phyloP scores from a whole-genome alignment of 768 basidiomycete genomes.

The Auriscalpium microsporum region DNA sequence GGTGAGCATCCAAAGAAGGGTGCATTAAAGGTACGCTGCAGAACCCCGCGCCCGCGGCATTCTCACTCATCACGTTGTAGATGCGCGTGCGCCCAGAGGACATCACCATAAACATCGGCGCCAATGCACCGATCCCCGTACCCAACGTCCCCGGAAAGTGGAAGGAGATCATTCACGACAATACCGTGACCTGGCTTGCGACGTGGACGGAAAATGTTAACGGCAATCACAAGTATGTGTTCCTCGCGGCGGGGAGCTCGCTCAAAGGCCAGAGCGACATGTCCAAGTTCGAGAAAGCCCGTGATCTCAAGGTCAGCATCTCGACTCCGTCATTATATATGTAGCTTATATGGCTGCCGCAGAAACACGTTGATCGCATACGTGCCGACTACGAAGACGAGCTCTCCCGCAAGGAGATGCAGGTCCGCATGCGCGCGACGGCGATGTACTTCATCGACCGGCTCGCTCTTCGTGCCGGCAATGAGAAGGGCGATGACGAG shows the following conservation, averaged over 20 bases:
- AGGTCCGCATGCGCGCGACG: conserved; percentile 93
- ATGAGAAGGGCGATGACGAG: conserved; percentile 99
- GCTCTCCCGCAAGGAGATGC: conserved; percentile 86
- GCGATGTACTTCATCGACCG: conserved; percentile 99
- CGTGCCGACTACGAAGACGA: conserved; percentile 82
- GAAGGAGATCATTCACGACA: conserved; percentile 83
- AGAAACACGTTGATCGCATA: conserved; percentile 89
- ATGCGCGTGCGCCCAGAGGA: conserved; percentile 88
- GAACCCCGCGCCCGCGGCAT: neutral
- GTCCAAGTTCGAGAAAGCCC: conserved; percentile 95
- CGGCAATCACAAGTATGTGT: conserved; percentile 92
- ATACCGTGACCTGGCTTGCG: conserved; percentile 97
- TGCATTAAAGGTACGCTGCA: conserved; percentile 63
- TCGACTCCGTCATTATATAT: neutral
- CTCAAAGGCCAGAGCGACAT: conserved; percentile 98
- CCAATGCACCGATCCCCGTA: conserved; percentile 61
- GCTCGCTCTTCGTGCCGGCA: conserved; percentile 94
- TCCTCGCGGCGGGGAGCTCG: conserved; percentile 94
- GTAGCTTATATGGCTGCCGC: neutral
- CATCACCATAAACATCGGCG: conserved; percentile 90
- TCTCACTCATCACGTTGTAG: conserved; percentile 29
- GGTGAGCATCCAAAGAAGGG: conserved; percentile 99
- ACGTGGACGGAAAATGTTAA: conserved; percentile 99
- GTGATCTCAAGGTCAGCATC: conserved; percentile 76
- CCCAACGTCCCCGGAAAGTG: conserved; percentile 91